Base-by-base conservation (phyloP, 371 early-diverging fungal species). In the Haplosporangium sp. region DNA sequence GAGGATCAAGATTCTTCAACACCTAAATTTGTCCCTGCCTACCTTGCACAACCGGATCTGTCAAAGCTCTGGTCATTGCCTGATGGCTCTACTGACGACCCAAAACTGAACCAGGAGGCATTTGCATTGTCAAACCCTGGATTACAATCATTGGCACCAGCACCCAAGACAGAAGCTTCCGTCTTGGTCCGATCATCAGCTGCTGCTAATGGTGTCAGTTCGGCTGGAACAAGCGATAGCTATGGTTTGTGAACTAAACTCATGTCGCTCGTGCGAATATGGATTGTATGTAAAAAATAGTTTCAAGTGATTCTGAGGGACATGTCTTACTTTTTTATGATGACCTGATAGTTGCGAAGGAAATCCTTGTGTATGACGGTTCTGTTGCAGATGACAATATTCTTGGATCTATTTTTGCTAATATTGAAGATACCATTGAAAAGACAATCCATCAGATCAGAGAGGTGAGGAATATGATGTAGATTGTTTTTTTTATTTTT, bases 41-140 rank as follows among this genome's bases (percentile, higher is more conserved):
- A 94, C 64, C 76, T 94, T 63, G 84, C 86, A 37, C 86, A 91
- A 38, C 94, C 93, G 0, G 93, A 94, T 58, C 84, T 93, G 34
- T 85, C 87, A 61, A 92, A 93, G 77, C 84, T 90, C 13, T 94
- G 94, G 94, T 85, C 89, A 5, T 73, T 88, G 59, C 94, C 94
- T 0, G 92, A 93, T 6, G 91, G 91, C 38, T 88, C 89, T 37
- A 79, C 90, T 0, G 87, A 87, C 35, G 83, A 86, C 37, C 84
- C 85, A 44, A 64, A 35, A 84, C 77, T 69, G 40, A 72, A 65
- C 27, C 71, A 70, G 65, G 77, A 83, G 67, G 77, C 79, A n/a
- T 70, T 84, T 56, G 59, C 62, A 10, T 53, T 77, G 20, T 72
- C 74, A 8, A 72, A 71, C 53, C 72, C 77, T 11, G 61, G 53